Base-by-base conservation (phyloP, 1,284 basidiomycete genomes). In the Cryptococcus deneoformans region DNA sequence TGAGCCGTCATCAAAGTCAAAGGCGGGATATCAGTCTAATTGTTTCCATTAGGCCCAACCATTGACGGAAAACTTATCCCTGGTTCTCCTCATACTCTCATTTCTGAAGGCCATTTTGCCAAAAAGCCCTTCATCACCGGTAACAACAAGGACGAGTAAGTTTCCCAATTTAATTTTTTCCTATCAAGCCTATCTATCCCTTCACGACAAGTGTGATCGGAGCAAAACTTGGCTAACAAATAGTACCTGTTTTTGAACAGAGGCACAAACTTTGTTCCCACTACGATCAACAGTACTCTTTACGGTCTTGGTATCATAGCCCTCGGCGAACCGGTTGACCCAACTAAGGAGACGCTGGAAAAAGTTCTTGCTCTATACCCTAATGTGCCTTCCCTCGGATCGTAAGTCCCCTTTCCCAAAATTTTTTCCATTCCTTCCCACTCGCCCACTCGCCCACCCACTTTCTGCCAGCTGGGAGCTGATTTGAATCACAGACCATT, bases 71-170 rank as follows among this genome's bases (percentile, higher is more conserved):
- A 70, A 47, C 48, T 77, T 24, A 63, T 80, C 40, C 66, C 72
- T 10, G 65, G 65, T 36, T 66, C 66, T 3, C 69, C 78, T n/a
- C 59, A 68, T 52, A 53, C 56, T 29, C 61, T 78, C 36, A 48
- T 79, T 12, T 58, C 58, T 7, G 45, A 65, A 46, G 74, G 73
- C 20, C 50, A 62, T 39, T 72, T 76, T 53, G 65, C 68, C 0
- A 66, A 68, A 36, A 68, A 73, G 10, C 77, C 79, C 0, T 77
- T 75, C 57, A 74, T 79, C 52, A 67, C 68, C 11, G 76, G 79
- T 14, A 73, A 72, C 59, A 60, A 58, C 58, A 62, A 67, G 35
- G 76, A 77, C 55, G 76, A 77, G 70, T 72, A 57, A 55, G 70
- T 37, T 36, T 6, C 7, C 6, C n/a, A 38, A 12, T 29, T 29